These are phyloP conservation scores for Tetraselmis striata DNA, from an alignment of 139 green algal genomes.

Conservation along the genomic window DNA sequence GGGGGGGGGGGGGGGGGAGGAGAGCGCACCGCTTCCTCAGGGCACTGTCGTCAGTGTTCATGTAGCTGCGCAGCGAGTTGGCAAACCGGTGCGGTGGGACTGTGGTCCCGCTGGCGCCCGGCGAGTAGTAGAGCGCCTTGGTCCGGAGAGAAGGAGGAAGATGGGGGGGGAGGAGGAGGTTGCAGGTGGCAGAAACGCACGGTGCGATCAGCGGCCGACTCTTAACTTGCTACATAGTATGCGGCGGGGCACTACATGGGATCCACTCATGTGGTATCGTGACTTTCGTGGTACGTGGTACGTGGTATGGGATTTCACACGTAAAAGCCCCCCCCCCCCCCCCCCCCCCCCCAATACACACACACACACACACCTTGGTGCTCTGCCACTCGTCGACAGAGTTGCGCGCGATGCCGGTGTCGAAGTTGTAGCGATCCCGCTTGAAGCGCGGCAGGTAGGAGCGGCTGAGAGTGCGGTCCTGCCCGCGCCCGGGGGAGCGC, in stretches of 20 bases:
- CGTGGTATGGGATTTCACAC: too few species aligned
- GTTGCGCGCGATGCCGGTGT: not conserved
- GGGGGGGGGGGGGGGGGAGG: too few species aligned
- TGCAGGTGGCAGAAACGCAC: too few species aligned
- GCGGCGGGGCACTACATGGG: too few species aligned
- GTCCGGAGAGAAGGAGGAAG: too few species aligned
- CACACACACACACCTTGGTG: not conserved
- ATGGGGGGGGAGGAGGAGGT: too few species aligned
- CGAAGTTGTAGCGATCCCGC: not conserved
- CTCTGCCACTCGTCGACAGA: not conserved
- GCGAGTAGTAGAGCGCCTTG: not conserved
- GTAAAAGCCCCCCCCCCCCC: too few species aligned
- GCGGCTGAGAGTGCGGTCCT: not conserved
- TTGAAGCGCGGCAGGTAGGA: not conserved
- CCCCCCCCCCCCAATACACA: too few species aligned
- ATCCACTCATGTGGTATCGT: too few species aligned
- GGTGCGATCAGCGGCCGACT: too few species aligned
- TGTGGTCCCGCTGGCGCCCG: not conserved
- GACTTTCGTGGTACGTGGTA: too few species aligned
- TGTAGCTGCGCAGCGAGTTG: not conserved
- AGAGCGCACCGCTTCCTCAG: not conserved
- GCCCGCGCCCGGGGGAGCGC: not conserved
- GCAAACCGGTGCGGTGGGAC: not conserved
- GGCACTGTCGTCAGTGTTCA: not conserved
- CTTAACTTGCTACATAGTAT: too few species aligned